Evolutionary conservation across 257 asterid species (phyloP).

Genomic region (Nicotiana knightiana): DNA sequence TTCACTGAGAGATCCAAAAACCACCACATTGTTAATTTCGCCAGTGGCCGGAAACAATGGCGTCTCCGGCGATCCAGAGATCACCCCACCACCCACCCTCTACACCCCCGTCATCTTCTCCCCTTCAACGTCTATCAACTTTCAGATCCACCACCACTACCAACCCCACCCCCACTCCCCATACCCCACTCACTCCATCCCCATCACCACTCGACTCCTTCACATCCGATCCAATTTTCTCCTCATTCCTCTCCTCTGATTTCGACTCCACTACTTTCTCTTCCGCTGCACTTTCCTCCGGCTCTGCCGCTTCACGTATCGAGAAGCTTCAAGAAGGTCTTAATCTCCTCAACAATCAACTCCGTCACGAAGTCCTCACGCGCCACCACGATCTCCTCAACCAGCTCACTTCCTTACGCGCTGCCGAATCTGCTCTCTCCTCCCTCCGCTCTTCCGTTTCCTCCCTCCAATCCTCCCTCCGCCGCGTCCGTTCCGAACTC

Average conservation of each 20-base stretch:
- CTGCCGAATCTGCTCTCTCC: conserved; percentile 68
- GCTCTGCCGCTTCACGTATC: conserved; percentile 90
- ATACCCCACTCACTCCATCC: conserved; percentile 19
- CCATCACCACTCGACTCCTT: conserved; percentile 48
- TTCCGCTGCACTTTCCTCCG: conserved; percentile 92
- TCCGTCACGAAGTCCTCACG: conserved; percentile 83
- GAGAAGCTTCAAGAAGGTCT: conserved; percentile 90
- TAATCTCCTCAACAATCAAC: conserved; percentile 70
- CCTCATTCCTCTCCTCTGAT: conserved; percentile 75
- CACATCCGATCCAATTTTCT: conserved; percentile 79
- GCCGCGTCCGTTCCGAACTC: conserved; percentile 67
- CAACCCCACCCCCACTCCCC: conserved; percentile 20
- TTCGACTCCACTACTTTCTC: conserved; percentile 88
- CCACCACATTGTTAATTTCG: background rate
- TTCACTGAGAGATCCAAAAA: too few species aligned
- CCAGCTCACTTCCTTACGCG: conserved; percentile 76
- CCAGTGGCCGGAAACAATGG: conserved; percentile 30
- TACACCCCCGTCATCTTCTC: conserved; percentile 22
- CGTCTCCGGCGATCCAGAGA: conserved; percentile 54
- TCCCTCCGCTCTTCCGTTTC: conserved; percentile 71
- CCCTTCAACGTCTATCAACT: conserved; percentile 76
- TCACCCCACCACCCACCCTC: background rate
- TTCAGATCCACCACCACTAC: conserved; percentile 29
- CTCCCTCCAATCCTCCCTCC: conserved; percentile 68
- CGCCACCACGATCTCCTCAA: conserved; percentile 76